Percentiles rank a stretch among this genome's conserved stretches.
Evolutionary conservation across 2,329 filamentous ascomycete species (phyloP).

Genomic region (Fusarium sp.): DNA sequence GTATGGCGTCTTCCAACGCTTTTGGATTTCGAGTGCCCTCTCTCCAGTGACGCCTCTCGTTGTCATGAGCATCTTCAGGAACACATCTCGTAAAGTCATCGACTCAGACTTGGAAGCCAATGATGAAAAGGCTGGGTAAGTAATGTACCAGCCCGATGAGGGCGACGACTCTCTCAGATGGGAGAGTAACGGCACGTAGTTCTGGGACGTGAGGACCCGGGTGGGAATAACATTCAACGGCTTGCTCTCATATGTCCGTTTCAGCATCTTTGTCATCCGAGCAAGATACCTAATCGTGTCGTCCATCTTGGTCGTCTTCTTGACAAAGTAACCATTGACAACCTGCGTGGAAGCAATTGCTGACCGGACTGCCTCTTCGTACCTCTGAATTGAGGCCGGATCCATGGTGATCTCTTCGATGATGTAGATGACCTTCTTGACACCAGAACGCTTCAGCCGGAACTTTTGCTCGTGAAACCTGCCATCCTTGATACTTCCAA

Average conservation of each 20-base stretch:
- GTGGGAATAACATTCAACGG: constrained; percentile 75
- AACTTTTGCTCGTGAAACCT: constrained; percentile 90
- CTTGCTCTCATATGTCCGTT: constrained; percentile 70
- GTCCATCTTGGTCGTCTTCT: constrained; percentile 79
- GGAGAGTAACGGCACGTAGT: constrained; percentile 74
- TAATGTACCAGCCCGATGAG: constrained; percentile 68
- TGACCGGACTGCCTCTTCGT: constrained; percentile 76
- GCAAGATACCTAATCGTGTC: constrained; percentile 82
- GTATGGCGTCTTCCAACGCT: constrained; percentile 79
- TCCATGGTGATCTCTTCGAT: constrained; percentile 79
- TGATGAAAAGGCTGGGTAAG: constrained; percentile 77
- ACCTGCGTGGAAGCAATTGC: constrained; percentile 83
- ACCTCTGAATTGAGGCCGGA: constrained; percentile 62
- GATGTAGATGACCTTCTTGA: constrained; percentile 83
- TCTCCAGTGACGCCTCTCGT: constrained; percentile 80
- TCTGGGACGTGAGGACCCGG: constrained; percentile 68
- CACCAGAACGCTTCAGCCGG: constrained; percentile 76
- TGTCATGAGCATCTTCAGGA: constrained; percentile 88
- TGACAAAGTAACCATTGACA: constrained; percentile 82
- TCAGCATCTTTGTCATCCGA: constrained; percentile 76
- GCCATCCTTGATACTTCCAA: constrained; percentile 85
- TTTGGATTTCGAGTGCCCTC: constrained; percentile 83
- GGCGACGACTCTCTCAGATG: constrained; percentile 67
- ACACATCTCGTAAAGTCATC: constrained; percentile 79
- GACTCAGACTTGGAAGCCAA: constrained; percentile 81